Conservation (phyloP, 2,329 filamentous ascomycete species). For the Stagonosporopsis chrysanthemi region DNA sequence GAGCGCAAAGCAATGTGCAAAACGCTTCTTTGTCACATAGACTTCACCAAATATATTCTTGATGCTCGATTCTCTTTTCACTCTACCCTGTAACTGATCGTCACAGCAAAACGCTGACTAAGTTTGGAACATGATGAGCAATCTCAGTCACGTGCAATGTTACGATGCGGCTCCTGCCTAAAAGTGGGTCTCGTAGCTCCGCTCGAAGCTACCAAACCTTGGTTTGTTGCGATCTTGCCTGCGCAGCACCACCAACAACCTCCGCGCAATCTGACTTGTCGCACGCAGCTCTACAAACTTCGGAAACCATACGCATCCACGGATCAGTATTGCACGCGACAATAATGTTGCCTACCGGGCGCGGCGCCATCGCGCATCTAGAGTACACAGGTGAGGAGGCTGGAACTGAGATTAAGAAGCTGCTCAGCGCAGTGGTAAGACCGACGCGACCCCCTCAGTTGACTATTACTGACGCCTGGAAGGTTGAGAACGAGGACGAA, state of each 20-base stretch:
- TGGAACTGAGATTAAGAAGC: constrained; percentile 73
- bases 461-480: constrained; percentile 26
- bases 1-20: background rate
- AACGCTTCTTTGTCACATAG: constrained; percentile 10
- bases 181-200: constrained; percentile 18
- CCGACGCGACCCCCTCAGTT: background rate
- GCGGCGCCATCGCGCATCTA: constrained; percentile 42
- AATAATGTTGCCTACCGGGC: constrained; percentile 39
- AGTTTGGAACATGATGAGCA: background rate
- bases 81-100: background rate
- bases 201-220: constrained; percentile 14
- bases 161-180: constrained; percentile 3
- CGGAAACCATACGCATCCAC: background rate
- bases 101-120: background rate
- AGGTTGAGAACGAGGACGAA: constrained; percentile 79
- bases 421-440: constrained; percentile 79
- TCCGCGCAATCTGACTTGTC: constrained; percentile 1
- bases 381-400: constrained; percentile 46
- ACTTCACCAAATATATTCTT: constrained; percentile 2
- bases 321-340: constrained; percentile 9
- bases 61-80: background rate
- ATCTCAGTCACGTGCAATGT: constrained; percentile 7
- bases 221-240: constrained; percentile 19
- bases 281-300: background rate
- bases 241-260: constrained; percentile 5